These are phyloP conservation scores for Carnegiea gigantea DNA, from an alignment of 179 eudicot genomes.

Conservation along the genomic window DNA sequence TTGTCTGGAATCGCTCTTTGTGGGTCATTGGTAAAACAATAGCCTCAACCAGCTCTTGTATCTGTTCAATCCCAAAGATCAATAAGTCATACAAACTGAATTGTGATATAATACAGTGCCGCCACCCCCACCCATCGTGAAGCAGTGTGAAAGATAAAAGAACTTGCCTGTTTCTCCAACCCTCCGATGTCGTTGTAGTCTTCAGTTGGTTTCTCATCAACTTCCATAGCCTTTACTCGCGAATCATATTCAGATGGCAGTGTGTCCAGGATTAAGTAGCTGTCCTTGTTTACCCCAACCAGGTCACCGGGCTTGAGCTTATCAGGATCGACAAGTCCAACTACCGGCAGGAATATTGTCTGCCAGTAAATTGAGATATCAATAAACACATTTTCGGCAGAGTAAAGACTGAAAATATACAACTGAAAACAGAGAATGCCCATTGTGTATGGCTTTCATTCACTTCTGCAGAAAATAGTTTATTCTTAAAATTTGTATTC, in stretches of 20 bases:
- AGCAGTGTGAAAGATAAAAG: not conserved
- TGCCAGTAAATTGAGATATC: conserved; percentile 37
- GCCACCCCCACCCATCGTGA: not conserved
- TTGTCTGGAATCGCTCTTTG: conserved; percentile 81
- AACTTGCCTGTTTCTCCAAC: conserved; percentile 83
- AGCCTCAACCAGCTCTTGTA: conserved; percentile 97
- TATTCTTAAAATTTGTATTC: not conserved
- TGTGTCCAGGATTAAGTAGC: conserved; percentile 91
- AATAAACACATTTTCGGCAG: not conserved
- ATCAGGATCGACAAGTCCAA: conserved; percentile 97
- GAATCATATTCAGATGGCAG: conserved; percentile 97
- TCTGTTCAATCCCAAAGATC: conserved; percentile 38
- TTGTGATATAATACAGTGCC: not conserved
- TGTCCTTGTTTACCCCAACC: conserved; percentile 98
- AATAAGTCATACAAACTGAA: not conserved
- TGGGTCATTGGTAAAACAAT: conserved; percentile 98
- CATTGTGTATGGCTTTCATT: not conserved
- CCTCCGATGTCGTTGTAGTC: conserved; percentile 98
- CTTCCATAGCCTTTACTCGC: conserved; percentile 98
- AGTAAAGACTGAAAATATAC: not conserved
- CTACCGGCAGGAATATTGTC: conserved; percentile 97
- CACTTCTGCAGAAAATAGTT: not conserved
- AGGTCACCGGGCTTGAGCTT: conserved; percentile 91
- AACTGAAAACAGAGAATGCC: not conserved
- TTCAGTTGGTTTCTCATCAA: conserved; percentile 98